A percentile compares a stretch with the other conserved stretches of the same genome.
These are phyloP conservation scores for Mrakia blollopis DNA, from an alignment of 768 basidiomycete genomes.

Conservation along the genomic window DNA sequence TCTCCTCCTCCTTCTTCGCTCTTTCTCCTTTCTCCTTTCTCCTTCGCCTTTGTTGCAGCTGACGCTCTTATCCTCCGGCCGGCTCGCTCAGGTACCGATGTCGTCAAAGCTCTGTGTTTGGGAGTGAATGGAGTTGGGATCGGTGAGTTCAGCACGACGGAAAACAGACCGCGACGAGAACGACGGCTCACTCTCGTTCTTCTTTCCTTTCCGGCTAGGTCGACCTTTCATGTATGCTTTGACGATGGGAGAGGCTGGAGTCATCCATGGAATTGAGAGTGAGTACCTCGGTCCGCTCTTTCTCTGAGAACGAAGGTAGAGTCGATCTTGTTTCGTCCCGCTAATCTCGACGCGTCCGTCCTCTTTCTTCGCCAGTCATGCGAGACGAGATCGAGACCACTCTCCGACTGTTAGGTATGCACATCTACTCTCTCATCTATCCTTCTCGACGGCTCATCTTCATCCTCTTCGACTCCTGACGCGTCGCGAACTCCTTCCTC, in stretches of 20 bases:
- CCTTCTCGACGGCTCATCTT: no score
- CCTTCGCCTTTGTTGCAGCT: background rate
- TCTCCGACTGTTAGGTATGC: slow-evolving; percentile 45
- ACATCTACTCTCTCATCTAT: background rate
- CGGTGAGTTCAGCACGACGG: slow-evolving; percentile 22
- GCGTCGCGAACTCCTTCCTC: background rate
- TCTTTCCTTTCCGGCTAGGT: slow-evolving; percentile 23
- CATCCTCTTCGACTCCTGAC: no score
- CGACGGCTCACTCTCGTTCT: background rate
- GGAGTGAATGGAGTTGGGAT: slow-evolving; percentile 46
- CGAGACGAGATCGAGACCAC: slow-evolving; percentile 49
- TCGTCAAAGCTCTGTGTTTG: slow-evolving; percentile 82
- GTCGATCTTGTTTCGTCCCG: background rate
- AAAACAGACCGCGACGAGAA: no score
- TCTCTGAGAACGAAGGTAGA: background rate
- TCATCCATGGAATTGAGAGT: slow-evolving; percentile 44
- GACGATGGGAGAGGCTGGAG: slow-evolving; percentile 46
- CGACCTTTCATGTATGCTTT: slow-evolving; percentile 47
- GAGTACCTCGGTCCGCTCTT: slow-evolving; percentile 31
- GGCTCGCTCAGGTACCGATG: slow-evolving; percentile 61
- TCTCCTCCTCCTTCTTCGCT: background rate
- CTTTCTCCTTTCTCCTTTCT: no score
- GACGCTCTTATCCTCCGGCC: background rate
- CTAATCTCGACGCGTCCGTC: background rate
- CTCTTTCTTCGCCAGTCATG: slow-evolving; percentile 42